phyloP scores from a whole-genome alignment of 352 stramenopile genomes.

The Sclerospora graminicola region DNA sequence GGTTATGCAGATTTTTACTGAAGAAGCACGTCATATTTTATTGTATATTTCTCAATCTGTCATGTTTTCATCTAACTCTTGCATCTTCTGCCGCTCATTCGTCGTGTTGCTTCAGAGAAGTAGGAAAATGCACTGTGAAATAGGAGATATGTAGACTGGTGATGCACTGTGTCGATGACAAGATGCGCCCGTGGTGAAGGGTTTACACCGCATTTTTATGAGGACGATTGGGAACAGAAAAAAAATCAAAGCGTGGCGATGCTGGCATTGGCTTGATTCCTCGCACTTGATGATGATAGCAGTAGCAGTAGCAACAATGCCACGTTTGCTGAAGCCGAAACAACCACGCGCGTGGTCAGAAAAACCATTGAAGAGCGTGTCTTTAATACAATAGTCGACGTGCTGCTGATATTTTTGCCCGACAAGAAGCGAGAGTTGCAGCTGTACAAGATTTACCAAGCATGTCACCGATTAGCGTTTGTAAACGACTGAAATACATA shows the following conservation, averaged over 20 bases:
- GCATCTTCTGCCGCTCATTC: too few relatives aligned
- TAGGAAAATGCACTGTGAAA: constrained; percentile 55
- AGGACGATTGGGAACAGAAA: too few relatives aligned
- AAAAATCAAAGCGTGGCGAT: too few relatives aligned
- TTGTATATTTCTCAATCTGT: too few relatives aligned
- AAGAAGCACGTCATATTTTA: too few relatives aligned
- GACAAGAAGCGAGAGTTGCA: too few relatives aligned
- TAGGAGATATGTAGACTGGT: constrained; percentile 33
- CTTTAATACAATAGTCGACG: constrained; percentile 59
- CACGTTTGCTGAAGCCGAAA: constrained; percentile 46
- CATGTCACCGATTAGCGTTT: constrained; percentile 53
- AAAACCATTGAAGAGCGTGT: constrained; percentile 45
- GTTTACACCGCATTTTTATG: constrained; percentile 51
- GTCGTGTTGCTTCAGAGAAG: too few relatives aligned
- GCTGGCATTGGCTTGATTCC: constrained; percentile 42
- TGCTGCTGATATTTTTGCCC: constrained; percentile 59
- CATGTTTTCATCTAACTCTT: too few relatives aligned
- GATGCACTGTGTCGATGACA: constrained; percentile 30
- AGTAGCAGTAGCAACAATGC: constrained; percentile 25
- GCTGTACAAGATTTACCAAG: constrained; percentile 65
- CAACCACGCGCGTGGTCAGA: too few relatives aligned
- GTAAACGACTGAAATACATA: too few relatives aligned
- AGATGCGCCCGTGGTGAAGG: constrained; percentile 37
- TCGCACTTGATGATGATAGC: constrained; percentile 25
- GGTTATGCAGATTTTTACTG: too few relatives aligned